phyloP scores from a whole-genome alignment of 805 yeast genomes.

The Grigorovia yakushimaensis region DNA sequence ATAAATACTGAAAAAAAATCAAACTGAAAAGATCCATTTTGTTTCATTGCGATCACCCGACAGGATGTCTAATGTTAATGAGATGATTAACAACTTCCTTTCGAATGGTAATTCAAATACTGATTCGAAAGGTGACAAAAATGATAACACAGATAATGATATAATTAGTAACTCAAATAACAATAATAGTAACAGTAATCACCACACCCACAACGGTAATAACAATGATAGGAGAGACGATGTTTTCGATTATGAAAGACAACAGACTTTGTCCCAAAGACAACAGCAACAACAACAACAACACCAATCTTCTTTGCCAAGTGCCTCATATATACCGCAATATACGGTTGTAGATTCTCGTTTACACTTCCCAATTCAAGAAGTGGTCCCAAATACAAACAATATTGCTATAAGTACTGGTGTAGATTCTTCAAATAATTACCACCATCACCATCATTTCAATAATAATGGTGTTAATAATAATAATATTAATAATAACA shows the following conservation, averaged over 20 bases:
- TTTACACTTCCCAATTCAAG: conserved; percentile 20
- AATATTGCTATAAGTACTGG: conserved; percentile 13
- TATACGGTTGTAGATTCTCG: conserved; percentile 10
- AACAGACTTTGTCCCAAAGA: conserved; percentile 8
- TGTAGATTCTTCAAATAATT: conserved; percentile 2
- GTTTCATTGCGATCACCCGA: background rate
- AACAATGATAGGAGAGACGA: conserved; percentile 3
- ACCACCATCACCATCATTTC: background rate
- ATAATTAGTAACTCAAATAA: background rate
- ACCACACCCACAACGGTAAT: background rate
- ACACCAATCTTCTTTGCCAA: conserved; percentile 5
- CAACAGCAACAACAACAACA: background rate
- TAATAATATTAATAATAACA: background rate
- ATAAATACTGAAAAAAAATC: no score
- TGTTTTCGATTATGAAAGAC: conserved; percentile 17
- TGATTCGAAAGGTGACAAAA: background rate
- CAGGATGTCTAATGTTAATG: background rate
- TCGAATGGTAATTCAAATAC: background rate
- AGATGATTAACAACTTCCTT: background rate
- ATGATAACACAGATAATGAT: background rate
- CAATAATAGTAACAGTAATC: background rate
- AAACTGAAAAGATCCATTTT: no score
- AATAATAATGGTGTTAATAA: background rate
- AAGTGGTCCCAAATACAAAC: conserved; percentile 26
- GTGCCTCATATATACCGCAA: conserved; percentile 22